A percentile compares a stretch with the other conserved stretches of the same genome.
phyloP scores from a whole-genome alignment of 2,329 filamentous ascomycete species.

The Scolecobasidium constrictum region DNA sequence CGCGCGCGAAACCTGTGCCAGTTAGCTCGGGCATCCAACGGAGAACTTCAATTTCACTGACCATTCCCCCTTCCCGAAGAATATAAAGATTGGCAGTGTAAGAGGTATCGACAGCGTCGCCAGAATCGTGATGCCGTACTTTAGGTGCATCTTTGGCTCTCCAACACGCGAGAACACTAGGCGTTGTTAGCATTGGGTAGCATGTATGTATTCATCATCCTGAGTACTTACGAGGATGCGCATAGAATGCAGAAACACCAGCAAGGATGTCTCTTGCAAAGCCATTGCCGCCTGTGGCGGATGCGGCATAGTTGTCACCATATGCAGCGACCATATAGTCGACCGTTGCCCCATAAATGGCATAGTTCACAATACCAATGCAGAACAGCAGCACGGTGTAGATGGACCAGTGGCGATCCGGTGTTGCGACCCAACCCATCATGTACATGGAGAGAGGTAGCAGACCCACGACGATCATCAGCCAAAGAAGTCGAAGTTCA shows the following conservation, averaged over 20 bases:
- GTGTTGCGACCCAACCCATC: conserved; percentile 58
- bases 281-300: conserved; percentile 65
- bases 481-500: conserved; percentile 54
- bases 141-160: background rate
- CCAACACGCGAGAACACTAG: background rate
- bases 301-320: conserved; percentile 56
- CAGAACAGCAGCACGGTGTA: conserved; percentile 54
- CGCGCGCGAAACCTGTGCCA: too few species aligned
- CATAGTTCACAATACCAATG: conserved; percentile 63
- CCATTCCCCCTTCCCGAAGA: too few species aligned
- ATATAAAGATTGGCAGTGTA: background rate
- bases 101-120: background rate
- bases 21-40: too few species aligned
- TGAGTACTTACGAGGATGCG: conserved; percentile 41
- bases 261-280: conserved; percentile 65
- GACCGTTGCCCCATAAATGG: conserved; percentile 66
- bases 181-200: too few species aligned
- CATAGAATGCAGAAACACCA: conserved; percentile 58
- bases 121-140: background rate
- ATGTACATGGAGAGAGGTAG: conserved; percentile 58
- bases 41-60: too few species aligned
- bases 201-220: too few species aligned
- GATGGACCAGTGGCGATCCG: conserved; percentile 54
- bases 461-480: conserved; percentile 51
- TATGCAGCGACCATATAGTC: conserved; percentile 69